phyloP scores from a whole-genome alignment of 2,329 filamentous ascomycete genomes.

The Chaetomiaceae sp. region DNA sequence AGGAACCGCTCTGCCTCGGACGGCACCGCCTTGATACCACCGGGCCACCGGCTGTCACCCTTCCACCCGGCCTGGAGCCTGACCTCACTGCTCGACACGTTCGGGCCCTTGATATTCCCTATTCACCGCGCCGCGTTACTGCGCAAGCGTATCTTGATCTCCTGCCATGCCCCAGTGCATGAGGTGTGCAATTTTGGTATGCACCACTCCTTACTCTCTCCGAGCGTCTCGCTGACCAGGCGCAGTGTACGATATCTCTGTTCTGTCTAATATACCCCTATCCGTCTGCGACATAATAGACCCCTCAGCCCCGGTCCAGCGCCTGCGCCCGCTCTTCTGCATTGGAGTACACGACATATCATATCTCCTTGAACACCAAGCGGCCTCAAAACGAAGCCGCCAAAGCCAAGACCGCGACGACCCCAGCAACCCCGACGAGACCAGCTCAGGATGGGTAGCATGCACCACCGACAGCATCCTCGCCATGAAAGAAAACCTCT shows the following conservation, averaged over 20 bases:
- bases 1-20: constrained; percentile 60
- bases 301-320: constrained; percentile 54
- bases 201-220: constrained; percentile 17
- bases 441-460: constrained; percentile 74
- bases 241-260: constrained; percentile 86
- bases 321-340: constrained; percentile 81
- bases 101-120: constrained; percentile 89
- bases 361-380: constrained; percentile 60
- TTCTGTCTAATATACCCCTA: constrained; percentile 81
- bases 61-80: constrained; percentile 87
- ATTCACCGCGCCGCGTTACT: constrained; percentile 82
- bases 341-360: constrained; percentile 92
- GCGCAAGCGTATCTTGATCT: constrained; percentile 82
- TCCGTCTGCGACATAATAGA: constrained; percentile 68
- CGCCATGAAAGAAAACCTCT: constrained; percentile 77
- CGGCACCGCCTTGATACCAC: constrained; percentile 52
- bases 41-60: constrained; percentile 64
- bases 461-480: constrained; percentile 95
- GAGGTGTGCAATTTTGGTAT: constrained; percentile 83
- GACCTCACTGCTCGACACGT: constrained; percentile 69
- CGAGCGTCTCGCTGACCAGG: constrained; percentile 5
- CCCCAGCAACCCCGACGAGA: constrained; percentile 40
- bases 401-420: constrained; percentile 33
- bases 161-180: constrained; percentile 81
- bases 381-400: constrained; percentile 20